phyloP scores from a whole-genome alignment of 2,329 filamentous ascomycete species.

The Bipolaris bicolor region DNA sequence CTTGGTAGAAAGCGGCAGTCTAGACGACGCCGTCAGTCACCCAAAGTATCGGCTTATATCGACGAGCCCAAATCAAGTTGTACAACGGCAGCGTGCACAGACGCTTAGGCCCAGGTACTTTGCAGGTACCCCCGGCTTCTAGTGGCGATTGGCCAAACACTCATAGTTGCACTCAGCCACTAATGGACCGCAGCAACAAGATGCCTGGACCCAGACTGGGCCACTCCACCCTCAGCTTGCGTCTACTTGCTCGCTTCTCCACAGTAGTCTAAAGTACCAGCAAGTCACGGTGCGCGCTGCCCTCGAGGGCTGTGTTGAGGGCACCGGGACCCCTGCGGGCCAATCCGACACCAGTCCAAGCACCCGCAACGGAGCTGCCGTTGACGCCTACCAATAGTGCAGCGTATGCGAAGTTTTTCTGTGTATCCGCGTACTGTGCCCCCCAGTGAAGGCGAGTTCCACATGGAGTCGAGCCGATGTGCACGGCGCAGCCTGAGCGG shows the following conservation, averaged over 20 bases:
- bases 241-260: constrained; percentile 25
- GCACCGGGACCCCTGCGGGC: constrained; percentile 34
- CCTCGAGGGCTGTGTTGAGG: constrained; percentile 23
- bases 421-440: constrained; percentile 25
- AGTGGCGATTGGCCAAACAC: constrained; percentile 33
- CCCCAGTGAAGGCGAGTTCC: constrained; percentile 36
- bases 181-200: constrained; percentile 33
- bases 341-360: constrained; percentile 35
- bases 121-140: constrained; percentile 29
- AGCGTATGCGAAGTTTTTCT: constrained; percentile 19
- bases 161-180: constrained; percentile 30
- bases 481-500: constrained; percentile 33
- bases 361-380: constrained; percentile 35
- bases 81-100: constrained; percentile 21
- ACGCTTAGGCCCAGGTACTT: constrained; percentile 25
- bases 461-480: constrained; percentile 21
- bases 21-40: constrained; percentile 23
- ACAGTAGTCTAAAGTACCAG: constrained; percentile 24
- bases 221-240: constrained; percentile 28
- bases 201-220: constrained; percentile 27
- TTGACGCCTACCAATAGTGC: constrained; percentile 35
- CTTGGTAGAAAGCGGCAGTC: constrained; percentile 10
- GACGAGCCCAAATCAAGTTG: constrained; percentile 35
- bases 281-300: constrained; percentile 36
- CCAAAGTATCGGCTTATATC: constrained; percentile 34